Conservation (phyloP, 2,329 filamentous ascomycete genomes). For the Atkinsonella hypoxylon region DNA sequence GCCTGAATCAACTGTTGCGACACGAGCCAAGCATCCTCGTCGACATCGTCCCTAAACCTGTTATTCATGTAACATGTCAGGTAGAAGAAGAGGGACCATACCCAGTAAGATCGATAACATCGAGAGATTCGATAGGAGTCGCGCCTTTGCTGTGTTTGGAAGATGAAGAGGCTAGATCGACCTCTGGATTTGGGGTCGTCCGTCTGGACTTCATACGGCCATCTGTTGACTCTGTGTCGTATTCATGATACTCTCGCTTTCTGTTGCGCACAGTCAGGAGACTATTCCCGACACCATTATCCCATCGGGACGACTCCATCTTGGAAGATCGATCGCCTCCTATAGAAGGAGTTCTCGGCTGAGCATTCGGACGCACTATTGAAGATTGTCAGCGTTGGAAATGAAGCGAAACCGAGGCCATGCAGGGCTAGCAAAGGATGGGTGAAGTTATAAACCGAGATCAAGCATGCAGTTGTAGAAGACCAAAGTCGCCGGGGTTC, state of each 20-base stretch:
- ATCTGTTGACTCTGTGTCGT: conserved; percentile 8
- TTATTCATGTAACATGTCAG: neutral
- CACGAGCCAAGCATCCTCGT: conserved; percentile 16
- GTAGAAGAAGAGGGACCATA: conserved; percentile 11
- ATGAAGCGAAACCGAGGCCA: neutral
- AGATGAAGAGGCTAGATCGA: neutral
- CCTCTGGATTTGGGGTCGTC: conserved; percentile 13
- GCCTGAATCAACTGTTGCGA: conserved; percentile 24
- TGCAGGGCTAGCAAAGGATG: too few species aligned
- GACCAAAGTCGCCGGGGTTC: neutral
- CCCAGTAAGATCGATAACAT: conserved; percentile 32
- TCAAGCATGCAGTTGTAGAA: neutral
- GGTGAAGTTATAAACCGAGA: neutral
- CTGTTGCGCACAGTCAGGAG: conserved; percentile 15
- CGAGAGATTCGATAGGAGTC: conserved; percentile 7
- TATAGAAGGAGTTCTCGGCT: neutral
- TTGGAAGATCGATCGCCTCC: neutral
- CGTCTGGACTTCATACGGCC: conserved; percentile 22
- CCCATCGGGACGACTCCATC: neutral
- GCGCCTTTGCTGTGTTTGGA: conserved; percentile 1
- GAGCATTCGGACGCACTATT: neutral
- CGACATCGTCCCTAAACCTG: conserved; percentile 20
- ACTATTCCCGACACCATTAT: conserved; percentile 3
- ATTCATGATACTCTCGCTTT: conserved; percentile 17
- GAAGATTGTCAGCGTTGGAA: neutral